Evolutionary conservation across 768 basidiomycete species (phyloP), one percentile per base, ranked within the genome.

Genomic region (Kwoniella bestiolae): DNA sequence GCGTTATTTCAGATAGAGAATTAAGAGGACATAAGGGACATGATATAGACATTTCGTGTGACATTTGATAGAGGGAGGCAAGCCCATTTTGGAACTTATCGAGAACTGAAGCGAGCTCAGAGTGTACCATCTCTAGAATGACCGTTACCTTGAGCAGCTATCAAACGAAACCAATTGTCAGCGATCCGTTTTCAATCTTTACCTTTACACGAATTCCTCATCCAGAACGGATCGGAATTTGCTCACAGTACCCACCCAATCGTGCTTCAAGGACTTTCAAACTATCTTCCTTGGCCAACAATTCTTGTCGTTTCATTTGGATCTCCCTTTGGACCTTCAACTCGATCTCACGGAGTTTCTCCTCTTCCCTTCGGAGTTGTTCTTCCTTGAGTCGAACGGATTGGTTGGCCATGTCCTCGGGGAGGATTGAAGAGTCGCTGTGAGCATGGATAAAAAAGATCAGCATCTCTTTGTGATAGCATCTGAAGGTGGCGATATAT

Each of bases 351-450:
- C 95, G 92, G 70, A 99, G 86, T 89, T 95, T 95, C 85, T 96
- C 93, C 84, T 96, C 94, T 81, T 99, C 96, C 66, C 91, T 85
- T 73, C 94, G 89, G 64, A 99, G 89, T 81, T 98, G 96, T 80
- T 99, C 96, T 83, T 98, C 96, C 84, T 98, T 98, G 84, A 98
- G 89, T 62, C 95, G 90, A 50, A 97, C 94, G 66, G 90, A 92
- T 83, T 98, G 96, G 58, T 89, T 93, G 18, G 96, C 96, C 72
- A 99, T 87, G 77, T 98, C 96, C 82, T 97, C 94, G 1, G 96
- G 94, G 21, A 92, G 86, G 73, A 98, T 91, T 14, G 92, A 94
- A 50, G 90, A 89, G 71, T 94, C 74, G 34, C 34, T 35, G 12
- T 5, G 12, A 12, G 5, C 21, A 26, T 9, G n/a, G 9, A 4